Evolutionary conservation across 169 alveolate species (phyloP).

Genomic region (Perkinsus marinus): DNA sequence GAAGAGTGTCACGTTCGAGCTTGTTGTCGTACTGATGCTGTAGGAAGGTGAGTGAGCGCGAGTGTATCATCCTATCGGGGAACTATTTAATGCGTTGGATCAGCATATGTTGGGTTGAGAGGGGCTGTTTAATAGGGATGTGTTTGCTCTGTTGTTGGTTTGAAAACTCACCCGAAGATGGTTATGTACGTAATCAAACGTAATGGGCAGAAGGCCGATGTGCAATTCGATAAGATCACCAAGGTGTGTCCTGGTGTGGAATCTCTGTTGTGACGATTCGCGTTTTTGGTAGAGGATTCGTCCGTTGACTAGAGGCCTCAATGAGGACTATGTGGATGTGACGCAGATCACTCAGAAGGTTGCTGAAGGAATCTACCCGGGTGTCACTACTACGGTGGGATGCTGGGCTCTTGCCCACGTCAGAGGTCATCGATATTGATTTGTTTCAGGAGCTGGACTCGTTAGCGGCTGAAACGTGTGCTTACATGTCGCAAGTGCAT

Average conservation of each 20-base stretch:
- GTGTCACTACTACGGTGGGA: conserved; percentile 11
- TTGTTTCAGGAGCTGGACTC: conserved; percentile 63
- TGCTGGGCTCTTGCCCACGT: not conserved
- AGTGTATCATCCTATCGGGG: no score
- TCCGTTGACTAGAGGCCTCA: conserved; percentile 14
- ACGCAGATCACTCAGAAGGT: conserved; percentile 13
- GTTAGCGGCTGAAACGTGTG: conserved; percentile 95
- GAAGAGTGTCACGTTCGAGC: no score
- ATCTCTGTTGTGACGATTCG: not conserved
- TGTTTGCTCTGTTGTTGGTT: no score
- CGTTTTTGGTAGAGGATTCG: conserved; percentile 13
- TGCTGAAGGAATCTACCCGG: conserved; percentile 28
- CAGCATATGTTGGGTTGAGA: not conserved
- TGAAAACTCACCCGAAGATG: no score
- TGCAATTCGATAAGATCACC: conserved; percentile 31
- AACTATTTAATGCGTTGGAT: not conserved
- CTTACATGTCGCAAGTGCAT: conserved; percentile 94
- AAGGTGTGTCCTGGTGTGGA: not conserved
- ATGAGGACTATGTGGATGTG: conserved; percentile 13
- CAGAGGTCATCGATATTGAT: not conserved
- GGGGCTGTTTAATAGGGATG: no score
- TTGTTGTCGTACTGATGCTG: not conserved
- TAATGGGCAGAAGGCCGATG: conserved; percentile 26
- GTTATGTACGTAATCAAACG: conserved; percentile 38
- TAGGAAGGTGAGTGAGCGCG: no score